Evolutionary conservation across 371 early-diverging fungal species (phyloP).

Genomic region (Apophysomyces sp.): DNA sequence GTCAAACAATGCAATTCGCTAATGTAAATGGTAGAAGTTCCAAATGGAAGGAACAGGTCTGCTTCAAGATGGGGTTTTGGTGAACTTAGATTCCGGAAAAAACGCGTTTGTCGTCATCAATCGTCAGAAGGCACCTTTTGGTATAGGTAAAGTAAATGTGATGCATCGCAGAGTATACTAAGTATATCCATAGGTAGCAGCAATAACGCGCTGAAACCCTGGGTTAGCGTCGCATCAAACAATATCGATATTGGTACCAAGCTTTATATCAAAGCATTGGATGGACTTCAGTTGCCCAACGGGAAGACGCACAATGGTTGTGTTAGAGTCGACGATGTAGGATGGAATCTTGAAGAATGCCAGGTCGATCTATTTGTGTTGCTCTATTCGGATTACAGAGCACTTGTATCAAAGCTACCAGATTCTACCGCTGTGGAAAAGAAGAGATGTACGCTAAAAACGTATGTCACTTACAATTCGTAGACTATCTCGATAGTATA

Average conservation of each 20-base stretch:
- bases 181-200: not conserved
- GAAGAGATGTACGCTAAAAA: conserved; percentile 18
- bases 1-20: not conserved
- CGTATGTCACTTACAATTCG: conserved; percentile 16
- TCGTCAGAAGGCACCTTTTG: conserved; percentile 20
- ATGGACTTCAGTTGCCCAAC: conserved; percentile 28
- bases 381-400: conserved; percentile 15
- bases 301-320: conserved; percentile 43
- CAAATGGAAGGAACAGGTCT: conserved; percentile 38
- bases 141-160: conserved; percentile 11
- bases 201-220: conserved; percentile 21
- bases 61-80: conserved; percentile 21
- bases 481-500: not conserved
- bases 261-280: conserved; percentile 30
- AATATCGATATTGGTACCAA: conserved; percentile 24
- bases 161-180: not conserved
- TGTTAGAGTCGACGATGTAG: conserved; percentile 39
- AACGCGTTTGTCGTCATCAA: conserved; percentile 17
- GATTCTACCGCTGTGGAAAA: conserved; percentile 14
- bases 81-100: conserved; percentile 23
- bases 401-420: conserved; percentile 10
- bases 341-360: conserved; percentile 35
- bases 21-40: conserved; percentile 14
- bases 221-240: conserved; percentile 34
- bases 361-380: conserved; percentile 35